A percentile compares a stretch with the other conserved stretches of the same genome.
Conservation (phyloP, 1,139 yeast species). For the Tardiomyces digboiensis region DNA sequence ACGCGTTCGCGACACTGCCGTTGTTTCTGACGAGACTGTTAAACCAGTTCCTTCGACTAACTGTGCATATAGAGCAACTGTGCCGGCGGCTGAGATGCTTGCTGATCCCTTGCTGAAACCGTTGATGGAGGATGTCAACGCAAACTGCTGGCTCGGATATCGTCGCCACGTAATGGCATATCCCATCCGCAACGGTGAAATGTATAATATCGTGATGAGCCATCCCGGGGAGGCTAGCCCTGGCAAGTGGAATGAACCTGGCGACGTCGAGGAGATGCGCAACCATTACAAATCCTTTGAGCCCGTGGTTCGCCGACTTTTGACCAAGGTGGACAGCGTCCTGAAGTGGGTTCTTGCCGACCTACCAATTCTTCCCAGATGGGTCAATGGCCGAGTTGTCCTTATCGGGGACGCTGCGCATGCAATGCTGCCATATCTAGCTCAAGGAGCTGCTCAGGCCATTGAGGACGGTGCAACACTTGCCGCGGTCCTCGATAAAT, state of each 20-base stretch:
- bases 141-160: conserved; percentile 29
- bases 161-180: conserved; percentile 11
- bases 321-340: conserved; percentile 6
- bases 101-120: conserved; percentile 21
- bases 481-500: conserved; percentile 9
- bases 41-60: conserved; percentile 21
- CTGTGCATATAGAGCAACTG: conserved; percentile 23
- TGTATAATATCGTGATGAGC: conserved; percentile 12
- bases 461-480: conserved; percentile 14
- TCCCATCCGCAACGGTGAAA: conserved; percentile 10
- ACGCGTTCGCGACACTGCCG: conserved; percentile 8
- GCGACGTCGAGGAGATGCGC: conserved; percentile 7
- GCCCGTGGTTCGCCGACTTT: conserved; percentile 6
- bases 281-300: conserved; percentile 6
- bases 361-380: conserved; percentile 7
- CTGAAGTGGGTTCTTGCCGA: conserved; percentile 10
- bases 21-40: conserved; percentile 6
- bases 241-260: conserved; percentile 10
- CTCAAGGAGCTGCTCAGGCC: conserved; percentile 32
- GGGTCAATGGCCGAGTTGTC: conserved; percentile 10
- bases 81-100: conserved; percentile 16
- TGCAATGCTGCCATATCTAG: conserved; percentile 31
- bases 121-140: conserved; percentile 21
- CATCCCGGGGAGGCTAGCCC: conserved; percentile 11
- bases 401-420: conserved; percentile 20